A percentile compares a stretch with the other conserved stretches of the same genome.
Evolutionary conservation across 2,329 filamentous ascomycete species (phyloP).

Genomic region (Penicillium vulpinum): DNA sequence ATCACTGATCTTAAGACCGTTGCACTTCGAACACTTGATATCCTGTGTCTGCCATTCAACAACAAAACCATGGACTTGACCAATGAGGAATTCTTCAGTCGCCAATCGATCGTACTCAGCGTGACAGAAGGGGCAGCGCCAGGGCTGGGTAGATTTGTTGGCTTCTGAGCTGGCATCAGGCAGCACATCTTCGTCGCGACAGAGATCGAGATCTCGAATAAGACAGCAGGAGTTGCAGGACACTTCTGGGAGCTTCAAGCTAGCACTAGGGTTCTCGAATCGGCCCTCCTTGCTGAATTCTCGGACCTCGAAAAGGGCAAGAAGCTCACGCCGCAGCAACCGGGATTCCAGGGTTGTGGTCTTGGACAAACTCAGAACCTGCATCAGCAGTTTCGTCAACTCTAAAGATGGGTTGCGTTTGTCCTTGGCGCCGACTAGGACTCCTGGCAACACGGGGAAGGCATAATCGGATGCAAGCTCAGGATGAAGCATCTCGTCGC

Average conservation of each 20-base stretch:
- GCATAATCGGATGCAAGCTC: slow-evolving; percentile 83
- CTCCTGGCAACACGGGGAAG: slow-evolving; percentile 72
- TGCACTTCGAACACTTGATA: slow-evolving; percentile 75
- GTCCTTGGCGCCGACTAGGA: slow-evolving; percentile 47
- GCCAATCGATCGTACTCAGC: slow-evolving; percentile 73
- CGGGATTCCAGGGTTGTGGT: slow-evolving; percentile 86
- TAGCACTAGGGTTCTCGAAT: slow-evolving; percentile 81
- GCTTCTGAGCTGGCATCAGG: slow-evolving; percentile 48
- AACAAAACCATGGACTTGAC: slow-evolving; percentile 70
- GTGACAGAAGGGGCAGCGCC: slow-evolving; percentile 76
- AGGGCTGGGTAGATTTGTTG: slow-evolving; percentile 50
- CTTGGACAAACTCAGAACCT: slow-evolving; percentile 86
- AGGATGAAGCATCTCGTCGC: slow-evolving; percentile 83
- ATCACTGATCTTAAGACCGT: slow-evolving; percentile 73
- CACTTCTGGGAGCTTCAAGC: slow-evolving; percentile 70
- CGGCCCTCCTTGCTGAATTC: slow-evolving; percentile 88
- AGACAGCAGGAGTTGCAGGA: slow-evolving; percentile 90
- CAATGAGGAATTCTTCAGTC: slow-evolving; percentile 81
- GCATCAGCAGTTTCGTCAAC: slow-evolving; percentile 89
- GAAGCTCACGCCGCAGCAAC: slow-evolving; percentile 81
- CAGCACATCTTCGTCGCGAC: slow-evolving; percentile 80
- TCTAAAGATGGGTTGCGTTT: slow-evolving; percentile 76
- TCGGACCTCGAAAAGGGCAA: slow-evolving; percentile 87
- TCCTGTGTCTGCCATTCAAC: slow-evolving; percentile 88
- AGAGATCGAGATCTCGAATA: slow-evolving; percentile 85